phyloP scores from a whole-genome alignment of 1,139 yeast species.

The Geotrichum siamense region DNA sequence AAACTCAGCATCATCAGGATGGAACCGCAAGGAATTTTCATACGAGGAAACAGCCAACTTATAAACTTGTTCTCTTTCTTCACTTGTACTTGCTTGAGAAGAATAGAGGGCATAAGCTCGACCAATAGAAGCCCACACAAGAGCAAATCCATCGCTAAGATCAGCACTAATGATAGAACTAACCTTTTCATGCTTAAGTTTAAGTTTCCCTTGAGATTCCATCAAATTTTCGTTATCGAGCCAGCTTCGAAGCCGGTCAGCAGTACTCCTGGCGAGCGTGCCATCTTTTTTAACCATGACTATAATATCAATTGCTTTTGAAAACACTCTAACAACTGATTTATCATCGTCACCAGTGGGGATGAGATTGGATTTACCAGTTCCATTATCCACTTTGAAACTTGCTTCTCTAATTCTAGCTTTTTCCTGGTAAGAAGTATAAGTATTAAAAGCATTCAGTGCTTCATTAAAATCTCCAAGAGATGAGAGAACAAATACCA shows the following conservation, averaged over 20 bases:
- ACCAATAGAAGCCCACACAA: conserved; percentile 26
- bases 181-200: conserved; percentile 15
- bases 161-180: conserved; percentile 13
- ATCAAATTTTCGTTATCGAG: conserved; percentile 19
- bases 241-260: conserved; percentile 27
- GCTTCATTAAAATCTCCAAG: conserved; percentile 35
- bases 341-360: conserved; percentile 28
- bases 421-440: conserved; percentile 37
- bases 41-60: conserved; percentile 25
- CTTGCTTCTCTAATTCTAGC: conserved; percentile 33
- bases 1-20: conserved; percentile 21
- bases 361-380: background rate
- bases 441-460: conserved; percentile 40
- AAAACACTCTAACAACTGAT: conserved; percentile 25
- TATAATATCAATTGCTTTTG: conserved; percentile 22
- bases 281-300: conserved; percentile 22
- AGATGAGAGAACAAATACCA: conserved; percentile 31
- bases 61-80: conserved; percentile 21
- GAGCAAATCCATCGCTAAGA: conserved; percentile 17
- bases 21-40: conserved; percentile 22
- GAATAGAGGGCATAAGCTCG: conserved; percentile 25
- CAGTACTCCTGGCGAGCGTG: conserved; percentile 23
- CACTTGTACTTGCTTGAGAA: conserved; percentile 22
- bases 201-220: conserved; percentile 10
- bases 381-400: conserved; percentile 30